Conservation (phyloP, 176 grass and related monocot genomes). For the Bothriochloa decipiens region DNA sequence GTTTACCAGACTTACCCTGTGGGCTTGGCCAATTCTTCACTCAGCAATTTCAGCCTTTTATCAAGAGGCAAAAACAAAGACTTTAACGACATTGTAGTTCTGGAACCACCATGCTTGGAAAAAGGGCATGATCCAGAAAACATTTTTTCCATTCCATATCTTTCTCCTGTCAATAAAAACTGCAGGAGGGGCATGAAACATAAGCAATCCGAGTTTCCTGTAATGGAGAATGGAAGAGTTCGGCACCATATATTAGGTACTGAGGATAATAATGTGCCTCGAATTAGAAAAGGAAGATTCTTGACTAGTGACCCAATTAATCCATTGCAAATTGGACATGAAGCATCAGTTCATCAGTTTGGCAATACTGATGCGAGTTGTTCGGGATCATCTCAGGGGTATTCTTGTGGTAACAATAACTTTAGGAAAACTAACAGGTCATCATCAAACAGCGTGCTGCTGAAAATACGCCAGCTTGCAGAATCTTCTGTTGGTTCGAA, state of each 20-base stretch:
- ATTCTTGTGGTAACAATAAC: constrained; percentile 18
- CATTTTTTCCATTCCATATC: constrained; percentile 32
- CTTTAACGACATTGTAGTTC: constrained; percentile 53
- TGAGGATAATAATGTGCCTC: constrained; percentile 22
- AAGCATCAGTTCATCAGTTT: constrained; percentile 40
- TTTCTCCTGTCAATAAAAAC: constrained; percentile 36
- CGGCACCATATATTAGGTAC: constrained; percentile 29
- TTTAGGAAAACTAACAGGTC: constrained; percentile 35
- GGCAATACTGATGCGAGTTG: constrained; percentile 15
- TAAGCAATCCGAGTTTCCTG: constrained; percentile 39
- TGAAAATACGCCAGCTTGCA: constrained; percentile 30
- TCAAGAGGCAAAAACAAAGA: constrained; percentile 15
- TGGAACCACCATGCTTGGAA: constrained; percentile 53
- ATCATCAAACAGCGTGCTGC: constrained; percentile 6
- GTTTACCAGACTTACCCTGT: constrained; percentile 38
- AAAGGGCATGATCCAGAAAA: constrained; percentile 42
- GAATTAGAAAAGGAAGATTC: constrained; percentile 36
- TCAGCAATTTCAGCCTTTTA: constrained; percentile 35
- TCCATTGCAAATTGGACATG: constrained; percentile 31
- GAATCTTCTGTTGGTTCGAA: constrained; percentile 36
- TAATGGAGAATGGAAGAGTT: constrained; percentile 38
- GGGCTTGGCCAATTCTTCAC: constrained; percentile 46
- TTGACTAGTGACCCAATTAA: constrained; percentile 7
- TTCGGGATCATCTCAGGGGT: constrained; percentile 37
- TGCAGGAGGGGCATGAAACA: constrained; percentile 37